These are phyloP conservation scores for Mycoemilia scoparia DNA, from an alignment of 192 early-diverging fungal species.

Conservation along the genomic window DNA sequence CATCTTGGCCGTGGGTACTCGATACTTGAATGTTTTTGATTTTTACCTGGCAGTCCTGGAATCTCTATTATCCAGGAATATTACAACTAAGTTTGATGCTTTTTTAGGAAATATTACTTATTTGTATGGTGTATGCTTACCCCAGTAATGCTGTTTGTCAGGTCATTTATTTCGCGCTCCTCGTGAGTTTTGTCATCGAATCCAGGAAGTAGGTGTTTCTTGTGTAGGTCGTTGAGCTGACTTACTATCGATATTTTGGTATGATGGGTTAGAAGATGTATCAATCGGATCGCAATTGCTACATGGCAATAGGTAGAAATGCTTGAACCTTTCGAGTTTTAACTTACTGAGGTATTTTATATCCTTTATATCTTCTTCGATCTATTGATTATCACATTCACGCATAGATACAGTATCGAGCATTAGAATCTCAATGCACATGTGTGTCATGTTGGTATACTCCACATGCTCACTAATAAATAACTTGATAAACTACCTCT, in stretches of 20 bases:
- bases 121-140: slow-evolving; percentile 16
- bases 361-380: too few species aligned
- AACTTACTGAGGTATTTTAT: too few species aligned
- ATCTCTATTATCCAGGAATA: too few species aligned
- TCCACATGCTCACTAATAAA: too few species aligned
- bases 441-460: too few species aligned
- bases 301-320: too few species aligned
- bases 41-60: slow-evolving; percentile 58
- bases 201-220: slow-evolving; percentile 76
- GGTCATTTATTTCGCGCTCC: slow-evolving; percentile 59
- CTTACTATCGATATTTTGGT: too few species aligned
- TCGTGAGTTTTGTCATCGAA: slow-evolving; percentile 75
- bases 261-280: neutral
- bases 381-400: too few species aligned
- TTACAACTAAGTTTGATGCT: neutral
- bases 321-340: slow-evolving; percentile 1
- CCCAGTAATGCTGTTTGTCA: slow-evolving; percentile 74
- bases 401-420: too few species aligned
- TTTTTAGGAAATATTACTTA: neutral
- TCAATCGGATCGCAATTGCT: neutral
- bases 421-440: too few species aligned
- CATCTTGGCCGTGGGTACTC: slow-evolving; percentile 40
- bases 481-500: too few species aligned
- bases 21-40: slow-evolving; percentile 49
- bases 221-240: slow-evolving; percentile 61